A percentile compares a stretch with the other conserved stretches of the same genome.
Conservation (phyloP, 345 rosid species). For the Rhodamnia argentea region DNA sequence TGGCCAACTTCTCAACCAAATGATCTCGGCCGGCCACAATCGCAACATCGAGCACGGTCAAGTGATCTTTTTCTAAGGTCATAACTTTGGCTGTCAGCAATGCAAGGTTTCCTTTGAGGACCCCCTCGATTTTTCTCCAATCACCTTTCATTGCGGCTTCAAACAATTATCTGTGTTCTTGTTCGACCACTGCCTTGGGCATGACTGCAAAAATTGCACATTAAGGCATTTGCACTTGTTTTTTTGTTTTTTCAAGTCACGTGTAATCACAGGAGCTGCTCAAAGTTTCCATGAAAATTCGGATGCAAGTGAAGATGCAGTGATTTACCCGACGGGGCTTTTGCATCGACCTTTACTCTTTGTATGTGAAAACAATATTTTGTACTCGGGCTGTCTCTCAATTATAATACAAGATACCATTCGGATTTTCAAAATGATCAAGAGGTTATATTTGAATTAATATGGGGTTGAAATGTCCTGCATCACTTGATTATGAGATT, state of each 20-base stretch:
- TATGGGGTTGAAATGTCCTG: no score
- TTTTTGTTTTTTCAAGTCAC: no score
- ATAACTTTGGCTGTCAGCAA: neutral
- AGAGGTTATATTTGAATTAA: no score
- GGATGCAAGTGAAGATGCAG: no score
- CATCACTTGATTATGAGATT: no score
- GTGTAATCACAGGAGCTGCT: no score
- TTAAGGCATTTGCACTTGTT: no score
- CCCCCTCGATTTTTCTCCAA: neutral
- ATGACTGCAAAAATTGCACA: neutral
- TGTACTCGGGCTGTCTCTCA: neutral
- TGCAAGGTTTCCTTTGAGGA: rapidly evolving
- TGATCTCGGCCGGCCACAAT: neutral
- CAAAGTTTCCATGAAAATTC: no score
- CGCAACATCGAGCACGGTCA: neutral
- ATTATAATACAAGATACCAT: neutral
- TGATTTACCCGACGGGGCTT: no score
- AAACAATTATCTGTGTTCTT: neutral
- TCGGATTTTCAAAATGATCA: no score
- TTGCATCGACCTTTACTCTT: no score
- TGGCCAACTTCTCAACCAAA: neutral
- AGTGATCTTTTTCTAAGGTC: rapidly evolving
- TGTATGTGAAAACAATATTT: no score
- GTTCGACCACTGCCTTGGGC: rapidly evolving
- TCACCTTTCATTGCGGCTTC: neutral